phyloP scores from a whole-genome alignment of 1,139 yeast species.

The Nakaseomyces nivariensis region DNA sequence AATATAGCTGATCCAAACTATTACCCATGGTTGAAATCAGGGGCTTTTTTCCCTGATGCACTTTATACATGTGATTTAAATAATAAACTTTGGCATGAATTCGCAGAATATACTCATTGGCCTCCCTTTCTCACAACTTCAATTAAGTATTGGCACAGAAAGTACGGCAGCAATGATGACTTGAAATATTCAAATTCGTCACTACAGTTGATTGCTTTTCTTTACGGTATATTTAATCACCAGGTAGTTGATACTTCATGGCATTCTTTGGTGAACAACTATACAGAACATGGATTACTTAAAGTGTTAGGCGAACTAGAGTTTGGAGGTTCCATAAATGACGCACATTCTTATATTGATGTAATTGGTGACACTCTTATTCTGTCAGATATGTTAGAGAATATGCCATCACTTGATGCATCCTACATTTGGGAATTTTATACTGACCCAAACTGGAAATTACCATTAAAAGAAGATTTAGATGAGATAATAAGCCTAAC shows the following conservation, averaged over 20 bases:
- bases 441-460: conserved; percentile 34
- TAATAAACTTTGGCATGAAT: conserved; percentile 32
- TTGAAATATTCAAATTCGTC: conserved; percentile 18
- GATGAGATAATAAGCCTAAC: conserved; percentile 20
- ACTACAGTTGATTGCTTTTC: conserved; percentile 37
- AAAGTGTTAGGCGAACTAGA: conserved; percentile 39
- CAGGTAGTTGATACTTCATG: conserved; percentile 52
- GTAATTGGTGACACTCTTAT: conserved; percentile 49
- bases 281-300: conserved; percentile 38
- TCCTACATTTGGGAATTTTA: conserved; percentile 21
- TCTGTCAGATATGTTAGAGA: conserved; percentile 32
- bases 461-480: conserved; percentile 36
- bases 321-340: conserved; percentile 36
- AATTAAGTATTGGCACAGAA: conserved; percentile 32
- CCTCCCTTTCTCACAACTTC: conserved; percentile 46
- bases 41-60: conserved; percentile 56
- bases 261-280: conserved; percentile 45
- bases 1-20: conserved; percentile 1
- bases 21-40: conserved; percentile 33
- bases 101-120: conserved; percentile 57
- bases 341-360: conserved; percentile 45
- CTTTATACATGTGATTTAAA: conserved; percentile 40
- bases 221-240: conserved; percentile 46
- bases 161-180: conserved; percentile 19
- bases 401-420: conserved; percentile 15